Base-by-base conservation (phyloP, 164 flowering plant genomes). In the Saururus chinensis region DNA sequence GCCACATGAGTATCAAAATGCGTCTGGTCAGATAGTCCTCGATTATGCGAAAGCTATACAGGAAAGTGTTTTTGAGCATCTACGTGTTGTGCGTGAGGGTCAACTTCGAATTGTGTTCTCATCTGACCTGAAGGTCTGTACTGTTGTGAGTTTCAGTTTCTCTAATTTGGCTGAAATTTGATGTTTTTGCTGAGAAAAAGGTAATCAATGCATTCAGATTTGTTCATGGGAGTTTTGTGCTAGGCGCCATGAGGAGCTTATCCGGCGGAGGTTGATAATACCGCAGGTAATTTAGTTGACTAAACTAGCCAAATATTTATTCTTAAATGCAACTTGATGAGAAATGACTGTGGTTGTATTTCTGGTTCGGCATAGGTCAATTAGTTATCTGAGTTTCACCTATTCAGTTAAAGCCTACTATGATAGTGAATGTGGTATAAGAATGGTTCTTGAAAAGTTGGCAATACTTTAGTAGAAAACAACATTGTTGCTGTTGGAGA, bases 221-320 rank as follows among this genome's bases (percentile, higher is more conserved):
- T 88, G 88, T 74, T 93, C 97, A 19, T 93, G 99, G 99, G 99
- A 93, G 66, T 93, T 93, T 71, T 93, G 99, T 82, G 97, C 99
- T 53, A 81, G 95, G 54, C 95, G 90, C n/a, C 99, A 93, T 75
- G 97, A 93, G 72, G 99, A 93, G 74, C 96, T 90, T 24, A 85
- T 93, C 55, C 99, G 96, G 62, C 76, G 97, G 64, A 85, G 88
- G 75, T 69, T 91, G 61, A 70, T 91, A 64, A 76, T 85, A 67
- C 95, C 95, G 24, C 99, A 91, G 96, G 99, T 93, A 72, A 48
- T n/a, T 40, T 25, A 45, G 2, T 12, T 12, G 49, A 0, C 11
- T 12, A 45, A 45, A 45, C 14, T 12, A 17, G 49, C 11, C 14
- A 0, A 45, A 45, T 17, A 45, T 17, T 23, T 30, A 30, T 30